Evolutionary conservation across 139 green algal species (phyloP).

Genomic region (Cymbomonas tetramitiformis): DNA sequence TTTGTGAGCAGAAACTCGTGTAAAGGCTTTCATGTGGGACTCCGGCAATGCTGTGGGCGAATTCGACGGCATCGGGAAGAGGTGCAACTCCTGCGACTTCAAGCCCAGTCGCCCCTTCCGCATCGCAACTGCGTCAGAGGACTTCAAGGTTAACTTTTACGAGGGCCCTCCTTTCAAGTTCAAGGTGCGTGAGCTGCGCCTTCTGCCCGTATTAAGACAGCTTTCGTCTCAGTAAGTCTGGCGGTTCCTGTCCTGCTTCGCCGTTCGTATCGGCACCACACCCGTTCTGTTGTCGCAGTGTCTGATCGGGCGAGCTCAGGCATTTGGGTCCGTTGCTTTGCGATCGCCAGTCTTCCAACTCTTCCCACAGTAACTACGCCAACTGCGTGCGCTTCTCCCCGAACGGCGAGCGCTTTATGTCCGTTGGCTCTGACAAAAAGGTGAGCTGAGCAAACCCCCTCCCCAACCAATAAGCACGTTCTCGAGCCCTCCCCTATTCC

Average conservation of each 20-base stretch:
- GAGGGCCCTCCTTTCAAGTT: slow-evolving; percentile 39
- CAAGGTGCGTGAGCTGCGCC: not conserved
- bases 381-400: slow-evolving; percentile 38
- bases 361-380: slow-evolving; percentile 34
- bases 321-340: not conserved
- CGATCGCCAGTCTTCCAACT: not conserved
- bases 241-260: no score
- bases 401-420: slow-evolving; percentile 26
- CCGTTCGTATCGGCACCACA: no score
- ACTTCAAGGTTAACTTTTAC: slow-evolving; percentile 34
- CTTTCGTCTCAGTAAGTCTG: not conserved
- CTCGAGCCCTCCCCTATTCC: no score
- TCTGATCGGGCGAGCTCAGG: not conserved
- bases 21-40: slow-evolving; percentile 25
- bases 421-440: slow-evolving; percentile 26
- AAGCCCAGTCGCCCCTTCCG: slow-evolving; percentile 29
- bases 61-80: slow-evolving; percentile 31
- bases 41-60: slow-evolving; percentile 19
- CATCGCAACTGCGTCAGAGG: slow-evolving; percentile 31
- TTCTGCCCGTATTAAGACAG: not conserved
- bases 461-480: no score
- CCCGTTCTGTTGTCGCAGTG: no score
- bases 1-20: no score
- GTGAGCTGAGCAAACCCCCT: no score
- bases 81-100: slow-evolving; percentile 30